These are phyloP conservation scores for Cokeromyces recurvatus DNA, from an alignment of 371 early-diverging fungal species.

Conservation along the genomic window DNA sequence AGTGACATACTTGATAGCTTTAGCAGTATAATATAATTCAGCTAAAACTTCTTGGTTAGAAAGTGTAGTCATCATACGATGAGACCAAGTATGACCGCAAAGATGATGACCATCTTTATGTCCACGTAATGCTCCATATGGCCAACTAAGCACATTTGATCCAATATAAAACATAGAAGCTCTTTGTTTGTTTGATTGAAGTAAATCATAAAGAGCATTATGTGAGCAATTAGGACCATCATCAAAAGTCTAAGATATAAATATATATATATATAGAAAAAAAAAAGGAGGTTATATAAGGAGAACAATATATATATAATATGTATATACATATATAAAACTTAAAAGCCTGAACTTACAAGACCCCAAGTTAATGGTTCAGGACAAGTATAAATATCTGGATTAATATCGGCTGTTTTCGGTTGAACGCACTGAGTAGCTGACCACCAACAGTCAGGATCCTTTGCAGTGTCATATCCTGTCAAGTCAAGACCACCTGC, in stretches of 20 bases:
- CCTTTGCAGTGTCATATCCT: constrained; percentile 28
- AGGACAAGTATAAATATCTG: constrained; percentile 33
- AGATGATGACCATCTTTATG: constrained; percentile 46
- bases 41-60: constrained; percentile 50
- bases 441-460: constrained; percentile 52
- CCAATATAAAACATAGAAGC: constrained; percentile 56
- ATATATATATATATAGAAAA: constrained; percentile 3
- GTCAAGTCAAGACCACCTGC: constrained; percentile 16
- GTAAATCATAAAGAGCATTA: constrained; percentile 45
- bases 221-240: constrained; percentile 51
- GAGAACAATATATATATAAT: no score
- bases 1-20: constrained; percentile 50
- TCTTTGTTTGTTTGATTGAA: constrained; percentile 40
- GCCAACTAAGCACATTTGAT: constrained; percentile 47
- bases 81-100: constrained; percentile 54
- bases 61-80: constrained; percentile 47
- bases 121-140: constrained; percentile 48
- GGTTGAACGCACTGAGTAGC: constrained; percentile 36
- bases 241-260: constrained; percentile 39
- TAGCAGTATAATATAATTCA: constrained; percentile 49
- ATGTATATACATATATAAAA: no score
- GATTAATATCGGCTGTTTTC: constrained; percentile 26
- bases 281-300: neutral
- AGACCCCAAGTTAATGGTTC: constrained; percentile 44
- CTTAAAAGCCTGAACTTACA: constrained; percentile 14